Conservation (phyloP, 257 asterid species). For the Forsythia suspensa region DNA sequence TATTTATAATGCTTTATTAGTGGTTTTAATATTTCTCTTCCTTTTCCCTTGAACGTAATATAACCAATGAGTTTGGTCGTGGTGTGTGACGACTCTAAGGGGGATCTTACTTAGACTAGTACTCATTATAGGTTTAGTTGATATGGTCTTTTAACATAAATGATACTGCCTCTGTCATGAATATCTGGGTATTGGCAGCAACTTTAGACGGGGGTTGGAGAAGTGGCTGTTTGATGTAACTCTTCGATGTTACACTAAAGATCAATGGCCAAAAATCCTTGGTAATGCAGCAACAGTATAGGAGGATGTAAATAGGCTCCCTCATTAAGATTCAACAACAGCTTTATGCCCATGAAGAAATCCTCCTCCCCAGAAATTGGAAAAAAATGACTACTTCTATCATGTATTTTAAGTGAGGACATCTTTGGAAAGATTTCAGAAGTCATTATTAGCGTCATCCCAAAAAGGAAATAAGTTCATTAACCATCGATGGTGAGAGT, state of each 20-base stretch:
- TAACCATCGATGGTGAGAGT: neutral
- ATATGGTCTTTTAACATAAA: neutral
- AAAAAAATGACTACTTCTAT: neutral
- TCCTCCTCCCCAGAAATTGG: neutral
- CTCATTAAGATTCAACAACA: neutral
- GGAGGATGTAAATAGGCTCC: neutral
- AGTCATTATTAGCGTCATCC: neutral
- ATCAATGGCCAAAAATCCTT: neutral
- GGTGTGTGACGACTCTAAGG: neutral
- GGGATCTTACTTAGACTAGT: neutral
- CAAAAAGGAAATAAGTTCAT: neutral
- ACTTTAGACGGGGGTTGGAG: neutral
- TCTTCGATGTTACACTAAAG: neutral
- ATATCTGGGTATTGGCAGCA: neutral
- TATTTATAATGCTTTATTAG: neutral
- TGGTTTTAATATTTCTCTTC: conserved; percentile 9
- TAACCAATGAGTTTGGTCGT: neutral
- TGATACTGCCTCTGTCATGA: neutral
- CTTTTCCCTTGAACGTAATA: neutral
- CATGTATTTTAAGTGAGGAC: neutral
- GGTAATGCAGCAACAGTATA: neutral
- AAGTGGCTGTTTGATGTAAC: neutral
- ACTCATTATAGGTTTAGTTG: neutral
- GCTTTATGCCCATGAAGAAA: neutral
- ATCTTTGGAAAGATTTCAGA: neutral